Percentiles rank a stretch among this genome's conserved stretches.
phyloP scores from a whole-genome alignment of 345 rosid species.

The Eucalyptus globulus region DNA sequence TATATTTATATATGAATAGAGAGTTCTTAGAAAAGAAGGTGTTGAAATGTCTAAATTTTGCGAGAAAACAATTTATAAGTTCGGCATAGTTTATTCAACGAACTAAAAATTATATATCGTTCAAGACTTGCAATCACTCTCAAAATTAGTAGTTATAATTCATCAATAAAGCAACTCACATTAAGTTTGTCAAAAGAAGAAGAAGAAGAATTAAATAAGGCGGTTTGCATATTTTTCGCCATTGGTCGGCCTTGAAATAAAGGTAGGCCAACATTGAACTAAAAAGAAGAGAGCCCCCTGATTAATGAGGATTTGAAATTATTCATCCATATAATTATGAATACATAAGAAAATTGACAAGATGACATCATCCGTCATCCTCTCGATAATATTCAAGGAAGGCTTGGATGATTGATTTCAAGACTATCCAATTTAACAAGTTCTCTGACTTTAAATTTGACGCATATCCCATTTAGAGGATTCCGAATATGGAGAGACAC shows the following conservation, averaged over 20 bases:
- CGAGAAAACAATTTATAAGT: neutral
- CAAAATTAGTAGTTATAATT: neutral
- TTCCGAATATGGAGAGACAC: neutral
- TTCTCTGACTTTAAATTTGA: neutral
- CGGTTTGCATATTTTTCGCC: neutral
- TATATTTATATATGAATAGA: neutral
- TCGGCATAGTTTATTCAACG: neutral
- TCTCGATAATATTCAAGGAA: neutral
- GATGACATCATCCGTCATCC: fast-evolving
- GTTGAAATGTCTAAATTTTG: neutral
- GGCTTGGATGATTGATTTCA: neutral
- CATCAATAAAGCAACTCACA: neutral
- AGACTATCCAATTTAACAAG: neutral
- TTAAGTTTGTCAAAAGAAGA: neutral
- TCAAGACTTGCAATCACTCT: neutral
- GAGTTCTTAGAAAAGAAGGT: neutral
- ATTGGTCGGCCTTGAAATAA: neutral
- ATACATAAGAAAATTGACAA: neutral
- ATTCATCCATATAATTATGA: neutral
- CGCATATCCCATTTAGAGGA: neutral
- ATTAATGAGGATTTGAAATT: neutral
- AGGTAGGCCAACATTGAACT: neutral
- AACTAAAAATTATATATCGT: neutral
- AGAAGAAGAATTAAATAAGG: fast-evolving
- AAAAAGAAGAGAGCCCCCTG: neutral